These are phyloP conservation scores for Myxozyma lipomycoides DNA, from an alignment of 805 yeast genomes.

Conservation along the genomic window DNA sequence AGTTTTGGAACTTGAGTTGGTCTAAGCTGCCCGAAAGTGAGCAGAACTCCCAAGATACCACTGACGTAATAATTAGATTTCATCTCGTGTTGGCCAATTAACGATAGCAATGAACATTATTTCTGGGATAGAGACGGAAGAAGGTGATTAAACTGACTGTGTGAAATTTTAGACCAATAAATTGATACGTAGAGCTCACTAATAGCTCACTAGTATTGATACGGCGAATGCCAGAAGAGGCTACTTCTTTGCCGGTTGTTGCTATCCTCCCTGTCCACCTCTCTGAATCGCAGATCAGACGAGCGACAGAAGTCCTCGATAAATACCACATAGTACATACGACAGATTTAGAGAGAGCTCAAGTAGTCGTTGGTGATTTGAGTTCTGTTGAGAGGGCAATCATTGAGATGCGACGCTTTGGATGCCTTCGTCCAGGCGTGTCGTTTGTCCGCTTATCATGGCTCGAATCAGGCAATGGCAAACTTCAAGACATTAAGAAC, in stretches of 20 bases:
- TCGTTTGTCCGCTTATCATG: constrained; percentile 11
- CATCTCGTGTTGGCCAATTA: no score
- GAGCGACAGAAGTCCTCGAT: not conserved
- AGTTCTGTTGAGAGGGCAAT: constrained; percentile 6
- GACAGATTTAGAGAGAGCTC: constrained; percentile 1
- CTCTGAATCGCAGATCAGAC: constrained; percentile 1
- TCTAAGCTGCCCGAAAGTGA: no score
- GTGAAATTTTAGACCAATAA: no score
- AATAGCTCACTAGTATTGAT: no score
- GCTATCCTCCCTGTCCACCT: constrained; percentile 19
- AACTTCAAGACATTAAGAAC: not conserved
- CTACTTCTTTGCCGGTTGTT: not conserved
- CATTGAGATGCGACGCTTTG: constrained; percentile 21
- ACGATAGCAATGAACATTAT: no score
- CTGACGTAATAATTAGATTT: no score
- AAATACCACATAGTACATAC: constrained; percentile 4
- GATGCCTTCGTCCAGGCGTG: not conserved
- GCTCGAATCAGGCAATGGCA: constrained; percentile 2
- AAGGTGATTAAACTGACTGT: no score
- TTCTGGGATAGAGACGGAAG: no score
- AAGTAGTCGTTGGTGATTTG: constrained; percentile 7
- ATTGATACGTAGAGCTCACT: no score
- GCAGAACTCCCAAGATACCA: no score
- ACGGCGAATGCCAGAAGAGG: no score
- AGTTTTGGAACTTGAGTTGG: no score